phyloP scores from a whole-genome alignment of 2,329 filamentous ascomycete genomes.

The Orbilia oligospora region DNA sequence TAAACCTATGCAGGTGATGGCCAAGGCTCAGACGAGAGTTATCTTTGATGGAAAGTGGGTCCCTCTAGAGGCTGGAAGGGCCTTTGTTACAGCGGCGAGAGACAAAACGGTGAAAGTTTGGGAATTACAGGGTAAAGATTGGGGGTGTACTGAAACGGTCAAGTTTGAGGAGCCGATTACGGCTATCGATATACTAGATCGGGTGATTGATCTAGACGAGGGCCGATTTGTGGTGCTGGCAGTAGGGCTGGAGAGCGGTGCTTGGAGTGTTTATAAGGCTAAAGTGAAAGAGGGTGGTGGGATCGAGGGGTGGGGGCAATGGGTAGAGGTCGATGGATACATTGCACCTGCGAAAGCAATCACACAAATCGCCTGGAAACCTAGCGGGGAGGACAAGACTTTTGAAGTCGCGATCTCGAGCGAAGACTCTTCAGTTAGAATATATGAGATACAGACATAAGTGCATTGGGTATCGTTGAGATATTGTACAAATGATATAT shows the following conservation, averaged over 20 bases:
- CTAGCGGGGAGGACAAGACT: conserved; percentile 41
- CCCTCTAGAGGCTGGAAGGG: conserved; percentile 68
- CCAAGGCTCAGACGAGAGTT: conserved; percentile 92
- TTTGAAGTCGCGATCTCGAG: conserved; percentile 66
- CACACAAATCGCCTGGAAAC: conserved; percentile 66
- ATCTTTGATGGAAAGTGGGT: conserved; percentile 91
- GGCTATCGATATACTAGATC: conserved; percentile 76
- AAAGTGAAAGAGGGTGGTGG: conserved; percentile 63
- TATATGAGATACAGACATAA: conserved; percentile 57
- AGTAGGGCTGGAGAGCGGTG: conserved; percentile 70
- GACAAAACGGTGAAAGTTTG: conserved; percentile 88
- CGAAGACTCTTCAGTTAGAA: conserved; percentile 63
- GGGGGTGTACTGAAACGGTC: conserved; percentile 72
- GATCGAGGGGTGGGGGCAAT: conserved; percentile 63
- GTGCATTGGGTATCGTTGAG: conserved; percentile 54
- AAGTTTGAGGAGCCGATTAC: conserved; percentile 76
- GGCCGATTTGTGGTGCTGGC: conserved; percentile 66
- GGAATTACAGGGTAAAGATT: conserved; percentile 69
- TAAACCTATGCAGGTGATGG: conserved; percentile 75
- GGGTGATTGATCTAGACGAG: conserved; percentile 64
- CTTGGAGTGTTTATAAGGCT: conserved; percentile 68
- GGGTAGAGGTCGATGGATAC: conserved; percentile 67
- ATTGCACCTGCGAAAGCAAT: conserved; percentile 76
- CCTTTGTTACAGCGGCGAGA: conserved; percentile 89
- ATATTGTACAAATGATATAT: conserved; percentile 36